phyloP scores from a whole-genome alignment of 2,329 filamentous ascomycete genomes.

The Botrytis fabae region DNA sequence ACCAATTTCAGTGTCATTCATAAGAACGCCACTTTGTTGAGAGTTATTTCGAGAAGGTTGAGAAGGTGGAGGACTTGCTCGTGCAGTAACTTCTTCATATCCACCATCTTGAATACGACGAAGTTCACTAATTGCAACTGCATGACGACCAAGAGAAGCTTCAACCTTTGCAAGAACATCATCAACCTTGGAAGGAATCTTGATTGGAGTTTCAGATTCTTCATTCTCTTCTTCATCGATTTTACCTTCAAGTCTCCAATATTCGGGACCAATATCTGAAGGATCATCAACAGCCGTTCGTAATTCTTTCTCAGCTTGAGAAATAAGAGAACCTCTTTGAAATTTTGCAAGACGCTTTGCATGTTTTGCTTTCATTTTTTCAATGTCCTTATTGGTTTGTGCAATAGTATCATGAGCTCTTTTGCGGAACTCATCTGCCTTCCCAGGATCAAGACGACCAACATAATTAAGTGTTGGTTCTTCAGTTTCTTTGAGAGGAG shows the following conservation, averaged over 20 bases:
- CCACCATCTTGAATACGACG: constrained; percentile 78
- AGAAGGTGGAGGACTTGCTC: constrained; percentile 45
- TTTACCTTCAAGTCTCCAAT: constrained; percentile 64
- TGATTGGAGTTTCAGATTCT: constrained; percentile 30
- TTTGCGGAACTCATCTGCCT: constrained; percentile 81
- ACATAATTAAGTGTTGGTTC: constrained; percentile 46
- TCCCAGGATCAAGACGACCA: constrained; percentile 68
- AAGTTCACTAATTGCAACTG: constrained; percentile 63
- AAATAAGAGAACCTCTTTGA: constrained; percentile 67
- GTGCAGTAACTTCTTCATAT: constrained; percentile 54
- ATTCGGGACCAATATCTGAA: constrained; percentile 55
- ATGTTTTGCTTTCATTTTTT: constrained; percentile 79
- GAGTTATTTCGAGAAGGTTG: constrained; percentile 57
- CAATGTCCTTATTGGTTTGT: constrained; percentile 77
- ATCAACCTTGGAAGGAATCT: constrained; percentile 56
- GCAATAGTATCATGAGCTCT: constrained; percentile 71
- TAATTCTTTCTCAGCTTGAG: constrained; percentile 73
- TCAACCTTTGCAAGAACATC: constrained; percentile 77
- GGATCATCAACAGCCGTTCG: constrained; percentile 62
- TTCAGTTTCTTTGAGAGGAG: constrained; percentile 53
- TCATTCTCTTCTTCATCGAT: constrained; percentile 52
- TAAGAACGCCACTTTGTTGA: constrained; percentile 54
- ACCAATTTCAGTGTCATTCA: constrained; percentile 62
- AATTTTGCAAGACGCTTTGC: constrained; percentile 73
- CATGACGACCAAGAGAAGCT: constrained; percentile 64